Percentiles rank a stretch among this genome's conserved stretches.
phyloP scores from a whole-genome alignment of 2,329 filamentous ascomycete species.

The Colletotrichum plurivorum region DNA sequence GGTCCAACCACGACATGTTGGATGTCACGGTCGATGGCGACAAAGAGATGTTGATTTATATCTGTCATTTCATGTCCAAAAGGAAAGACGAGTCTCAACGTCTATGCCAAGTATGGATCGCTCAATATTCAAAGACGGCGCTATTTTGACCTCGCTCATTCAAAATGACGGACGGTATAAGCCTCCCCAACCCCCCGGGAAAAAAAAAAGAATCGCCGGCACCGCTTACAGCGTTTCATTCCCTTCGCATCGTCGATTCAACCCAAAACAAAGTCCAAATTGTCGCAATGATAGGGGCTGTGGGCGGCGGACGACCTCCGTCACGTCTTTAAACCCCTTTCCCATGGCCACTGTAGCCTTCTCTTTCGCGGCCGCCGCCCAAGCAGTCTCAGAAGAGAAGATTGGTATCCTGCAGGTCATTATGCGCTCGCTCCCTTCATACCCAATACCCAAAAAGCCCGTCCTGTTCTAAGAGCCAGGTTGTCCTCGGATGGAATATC shows the following conservation, averaged over 20 bases:
- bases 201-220: constrained; percentile 18
- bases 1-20: too few relatives aligned
- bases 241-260: constrained; percentile 27
- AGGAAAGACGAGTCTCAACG: not conserved
- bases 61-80: constrained; percentile 6
- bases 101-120: constrained; percentile 26
- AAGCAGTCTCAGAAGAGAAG: not conserved
- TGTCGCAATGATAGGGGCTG: constrained; percentile 16
- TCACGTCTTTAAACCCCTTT: not conserved
- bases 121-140: constrained; percentile 20
- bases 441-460: not conserved
- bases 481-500: not conserved
- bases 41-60: constrained; percentile 17
- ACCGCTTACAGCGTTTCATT: constrained; percentile 17
- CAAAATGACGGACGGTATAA: constrained; percentile 19
- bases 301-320: constrained; percentile 6
- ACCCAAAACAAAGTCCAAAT: constrained; percentile 31
- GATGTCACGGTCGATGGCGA: not conserved
- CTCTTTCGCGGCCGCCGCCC: constrained; percentile 4
- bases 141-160: constrained; percentile 7
- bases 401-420: constrained; percentile 34
- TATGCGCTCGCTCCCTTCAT: constrained; percentile 18
- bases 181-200: not conserved
- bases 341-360: too few relatives aligned
- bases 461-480: not conserved